Base-by-base conservation (phyloP, 106 monocot species). In the Acanthochlamys bracteata region DNA sequence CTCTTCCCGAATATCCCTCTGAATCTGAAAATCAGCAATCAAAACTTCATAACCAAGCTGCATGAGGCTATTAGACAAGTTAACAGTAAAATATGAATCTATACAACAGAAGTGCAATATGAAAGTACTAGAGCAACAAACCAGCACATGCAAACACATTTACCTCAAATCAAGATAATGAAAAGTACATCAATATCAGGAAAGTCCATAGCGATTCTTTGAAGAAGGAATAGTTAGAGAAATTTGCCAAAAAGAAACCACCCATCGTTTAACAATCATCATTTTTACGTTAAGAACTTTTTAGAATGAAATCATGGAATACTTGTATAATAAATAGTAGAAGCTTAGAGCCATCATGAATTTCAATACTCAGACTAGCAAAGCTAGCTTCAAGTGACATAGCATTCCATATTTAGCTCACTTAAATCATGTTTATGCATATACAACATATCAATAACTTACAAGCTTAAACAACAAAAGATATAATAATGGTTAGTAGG, bases 41-140 rank as follows among this genome's bases (percentile, higher is more conserved):
- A 95, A 65, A 73, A 90, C 66, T 64, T 90, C 82, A 80, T 95
- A 95, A 22, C 94, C 94, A 74, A 59, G 65, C 94, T 94, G 57
- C 70, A 82, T 64, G 33, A 46, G 11, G 51, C 24, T 22, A 61
- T 49, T 12, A 49, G 10, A 49, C 17, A 3, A 49, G 17, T 49
- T 49, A 49, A 49, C 17, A 49, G 6, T 17, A 17, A 9, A 17
- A 49, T 10, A 12, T 17, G 49, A 49, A 49, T 10, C 12, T 49
- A 1, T 49, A 49, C 49, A 49, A 49, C 49, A 49, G 49, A 49
- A 4, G 15, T 49, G 15, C 49, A 49, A 4, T 17, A 49, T 3
- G 6, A 49, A 12, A 14, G 12, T 10, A 17, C 15, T 49, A 49
- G 49, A 49, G 17, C 2, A 9, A 49, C 49, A 49, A 7, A 49